Base-by-base conservation (phyloP, 331 rosid genomes). In the Cydonia oblonga region DNA sequence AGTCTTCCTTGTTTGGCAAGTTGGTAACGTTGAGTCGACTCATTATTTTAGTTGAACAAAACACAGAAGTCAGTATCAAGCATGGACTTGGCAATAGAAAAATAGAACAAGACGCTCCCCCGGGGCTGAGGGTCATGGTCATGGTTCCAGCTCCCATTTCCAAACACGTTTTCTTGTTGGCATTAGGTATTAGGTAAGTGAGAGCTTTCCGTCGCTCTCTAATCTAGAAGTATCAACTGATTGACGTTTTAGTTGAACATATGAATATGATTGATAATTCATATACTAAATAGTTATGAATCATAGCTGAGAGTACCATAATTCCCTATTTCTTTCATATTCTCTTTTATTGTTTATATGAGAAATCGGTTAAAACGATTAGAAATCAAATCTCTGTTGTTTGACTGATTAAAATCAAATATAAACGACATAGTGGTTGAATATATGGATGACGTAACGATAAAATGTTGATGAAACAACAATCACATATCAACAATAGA, bases 171-270 rank as follows among this genome's bases (percentile, higher is more conserved):
- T 62, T 1, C 54, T 49, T 49, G 44, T 62, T 62, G 75, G 64
- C 16, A 19, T 62, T 13, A 12, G 69, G 29, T 30, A 64, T 67
- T 66, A 44, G 70, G 84, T 82, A 74, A 82, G 78, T 78, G 38
- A 24, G 69, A 54, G 80, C 78, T 77, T 71, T 83, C 80, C 69
- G 64, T 75, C 74, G 58, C 44, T 57, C 71, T 75, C 18, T 30
- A 76, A 60, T 72, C 57, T 58, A 20, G 53, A 16, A 24, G 40
- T 62, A 46, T 78, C 66, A 65, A 3, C 23, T 76, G 78, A 63
- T 62, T 75, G 73, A 42, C 77, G 35, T 40, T 64, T 35, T 20
- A 42, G 72, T 51, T 72, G 59, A 61, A 67, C 57, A 9, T 54
- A 19, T 23, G 54, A 49, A 49, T 18, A 49, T 18, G 54, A 49